Evolutionary conservation across 2,329 filamentous ascomycete species (phyloP).

Genomic region (Hypoxylon sp.): DNA sequence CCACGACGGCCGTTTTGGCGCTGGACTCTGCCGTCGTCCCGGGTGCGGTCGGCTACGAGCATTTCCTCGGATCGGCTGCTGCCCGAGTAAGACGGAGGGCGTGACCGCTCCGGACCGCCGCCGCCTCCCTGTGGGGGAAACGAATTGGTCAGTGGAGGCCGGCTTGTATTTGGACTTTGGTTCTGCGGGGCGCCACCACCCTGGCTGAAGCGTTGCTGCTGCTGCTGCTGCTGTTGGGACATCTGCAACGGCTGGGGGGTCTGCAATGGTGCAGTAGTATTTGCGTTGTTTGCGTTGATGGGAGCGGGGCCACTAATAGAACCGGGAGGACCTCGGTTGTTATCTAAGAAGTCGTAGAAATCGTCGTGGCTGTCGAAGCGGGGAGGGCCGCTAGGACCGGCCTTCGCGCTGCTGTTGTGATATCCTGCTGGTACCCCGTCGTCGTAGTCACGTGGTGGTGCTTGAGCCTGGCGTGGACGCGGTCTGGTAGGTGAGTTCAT

Average conservation of each 20-base stretch:
- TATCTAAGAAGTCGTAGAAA: conserved; percentile 54
- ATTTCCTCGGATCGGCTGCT: conserved; percentile 54
- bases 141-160: conserved; percentile 52
- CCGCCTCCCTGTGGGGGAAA: conserved; percentile 46
- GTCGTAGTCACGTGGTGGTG: conserved; percentile 48
- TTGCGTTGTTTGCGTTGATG: conserved; percentile 35
- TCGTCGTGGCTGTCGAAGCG: conserved; percentile 54
- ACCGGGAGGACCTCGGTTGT: conserved; percentile 46
- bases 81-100: conserved; percentile 52
- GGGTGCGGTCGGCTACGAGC: conserved; percentile 49
- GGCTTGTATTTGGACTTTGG: conserved; percentile 43
- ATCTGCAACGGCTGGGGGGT: conserved; percentile 39
- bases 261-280: conserved; percentile 35
- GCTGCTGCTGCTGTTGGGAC: conserved; percentile 38
- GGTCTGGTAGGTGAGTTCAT: conserved; percentile 45
- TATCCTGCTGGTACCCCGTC: conserved; percentile 36
- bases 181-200: conserved; percentile 25
- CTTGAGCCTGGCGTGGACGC: conserved; percentile 44
- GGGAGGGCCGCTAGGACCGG: conserved; percentile 20
- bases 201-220: conserved; percentile 45
- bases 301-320: conserved; percentile 19
- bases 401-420: conserved; percentile 35
- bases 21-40: conserved; percentile 44
- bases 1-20: conserved; percentile 51
- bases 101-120: conserved; percentile 31